Evolutionary conservation across 805 yeast genomes (phyloP), one percentile per base, ranked within the genome.

Genomic region (Hanseniaspora lindneri): DNA sequence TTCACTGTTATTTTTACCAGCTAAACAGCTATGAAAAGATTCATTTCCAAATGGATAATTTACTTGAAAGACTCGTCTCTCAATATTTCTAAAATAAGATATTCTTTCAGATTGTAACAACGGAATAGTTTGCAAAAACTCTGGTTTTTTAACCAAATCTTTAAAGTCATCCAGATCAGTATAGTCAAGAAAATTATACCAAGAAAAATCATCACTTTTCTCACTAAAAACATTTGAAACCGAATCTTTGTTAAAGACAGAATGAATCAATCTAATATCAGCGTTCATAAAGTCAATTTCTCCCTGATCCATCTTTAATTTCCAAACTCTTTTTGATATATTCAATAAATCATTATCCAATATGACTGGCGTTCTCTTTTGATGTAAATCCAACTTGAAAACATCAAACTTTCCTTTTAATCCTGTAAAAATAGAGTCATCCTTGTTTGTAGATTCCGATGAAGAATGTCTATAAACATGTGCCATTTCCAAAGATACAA

Each of bases 161-260:
- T 74, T 70, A 10, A 69, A 59, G 42, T 70, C 65, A 51, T 81
- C 83, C 37, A 86, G 58, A 55, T 87, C 96, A 10, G 75, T 66
- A 55, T 75, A 87, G 59, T 87, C 96, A 50, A 82, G 81, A 20
- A 68, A 63, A 57, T 86, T 94, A 41, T 76, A 68, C 96, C 96
- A 87, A 10, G 24, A n/a, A n/a, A 30, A 27, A 4, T 28, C 32
- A 19, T 50, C 48, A 14, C 39, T 44, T 10, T 17, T 9, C 42
- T 46, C 30, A 42, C 19, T 3, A 11, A 33, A 23, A 25, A 30
- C 47, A 50, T 71, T 73, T 10, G 69, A 67, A 0, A 71, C 62
- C 3, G 79, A 69, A 6, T 68, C 62, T 50, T 80, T 85, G 41
- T 73, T 71, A 61, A 84, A 81, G 4, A 69, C 63, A 0, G 89